These are phyloP conservation scores for Scutellaria minor DNA, from an alignment of 257 asterid genomes.

Conservation along the genomic window DNA sequence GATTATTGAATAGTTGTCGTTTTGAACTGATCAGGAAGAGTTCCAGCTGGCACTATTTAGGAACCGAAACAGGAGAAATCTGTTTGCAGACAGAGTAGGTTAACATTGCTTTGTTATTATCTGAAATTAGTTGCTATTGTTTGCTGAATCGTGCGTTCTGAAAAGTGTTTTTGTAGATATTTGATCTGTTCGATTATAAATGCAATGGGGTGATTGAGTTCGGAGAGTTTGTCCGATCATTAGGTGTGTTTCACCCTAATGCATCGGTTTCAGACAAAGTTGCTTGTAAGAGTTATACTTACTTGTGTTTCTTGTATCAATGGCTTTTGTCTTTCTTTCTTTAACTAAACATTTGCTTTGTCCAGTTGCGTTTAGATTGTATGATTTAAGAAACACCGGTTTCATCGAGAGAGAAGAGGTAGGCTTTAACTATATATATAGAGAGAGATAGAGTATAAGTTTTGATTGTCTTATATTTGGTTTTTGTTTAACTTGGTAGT, in stretches of 20 bases:
- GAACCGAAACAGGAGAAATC: conserved; percentile 68
- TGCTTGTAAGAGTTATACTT: conserved; percentile 55
- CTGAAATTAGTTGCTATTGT: not conserved
- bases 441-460: not conserved
- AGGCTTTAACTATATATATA: not conserved
- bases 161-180: conserved; percentile 50
- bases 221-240: conserved; percentile 86
- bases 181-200: conserved; percentile 78
- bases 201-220: conserved; percentile 83
- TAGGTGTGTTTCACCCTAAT: conserved; percentile 82
- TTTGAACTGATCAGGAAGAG: conserved; percentile 71
- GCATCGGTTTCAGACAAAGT: conserved; percentile 66
- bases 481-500: conserved; percentile 48
- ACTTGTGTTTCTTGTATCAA: not conserved
- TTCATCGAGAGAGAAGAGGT: conserved; percentile 87
- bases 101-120: not conserved
- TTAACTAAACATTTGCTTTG: conserved; percentile 9
- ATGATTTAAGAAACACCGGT: conserved; percentile 82
- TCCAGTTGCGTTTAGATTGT: conserved; percentile 84
- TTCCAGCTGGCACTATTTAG: conserved; percentile 90
- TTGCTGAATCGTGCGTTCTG: conserved; percentile 19
- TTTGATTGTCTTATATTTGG: not conserved
- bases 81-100: conserved; percentile 85
- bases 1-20: conserved; percentile 7
- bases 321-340: conserved; percentile 6